Base-by-base conservation (phyloP, 2,329 filamentous ascomycete genomes). In the Epicoccum nigrum region DNA sequence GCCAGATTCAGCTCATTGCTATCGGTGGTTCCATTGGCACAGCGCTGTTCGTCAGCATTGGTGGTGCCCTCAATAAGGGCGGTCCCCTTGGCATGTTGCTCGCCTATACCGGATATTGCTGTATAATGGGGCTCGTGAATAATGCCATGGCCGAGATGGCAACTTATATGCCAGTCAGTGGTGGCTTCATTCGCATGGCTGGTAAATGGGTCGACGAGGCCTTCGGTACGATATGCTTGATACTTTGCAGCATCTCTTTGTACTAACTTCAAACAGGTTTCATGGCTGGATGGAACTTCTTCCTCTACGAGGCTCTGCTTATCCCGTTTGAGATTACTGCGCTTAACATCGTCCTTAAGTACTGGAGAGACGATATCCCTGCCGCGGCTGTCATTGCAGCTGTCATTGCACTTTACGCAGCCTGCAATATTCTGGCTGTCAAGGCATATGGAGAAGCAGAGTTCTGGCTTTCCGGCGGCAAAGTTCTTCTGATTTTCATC, bases 61-160 rank as follows among this genome's bases (percentile, higher is more conserved):
- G 84, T 49, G 75, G 75, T 57, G 84, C 83, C 51, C 72, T 83
- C 19, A 73, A 73, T 54, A 73, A 73, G 38, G 80, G 76, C 35
- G 80, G 81, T 15, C 79, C 81, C 8, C 77, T 72, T 38, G 81
- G 77, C 50, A 72, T 87, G 32, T 76, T 88, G 54, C 66, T 88
- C 50, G 84, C 82, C 30, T 88, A 83, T 65, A 75, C 77, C 27
- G 56, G 84, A 34, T 86, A 87, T 66, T 77, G 76, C 30, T 67
- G 75, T 61, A 64, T 86, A 45, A 76, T 87, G 52, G 84, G 76
- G 19, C 74, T 85, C 38, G 81, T 87, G 65, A 87, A 86, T 77
- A 87, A 86, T 64, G 80, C 79, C 55, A 77, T 86, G 52, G 85
- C 85, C 7, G 85, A 88, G 68, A 87, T 88, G 85, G 80, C 76